Evolutionary conservation across 1,139 yeast genomes (phyloP).

Genomic region (Scheffersomyces segobiensis): DNA sequence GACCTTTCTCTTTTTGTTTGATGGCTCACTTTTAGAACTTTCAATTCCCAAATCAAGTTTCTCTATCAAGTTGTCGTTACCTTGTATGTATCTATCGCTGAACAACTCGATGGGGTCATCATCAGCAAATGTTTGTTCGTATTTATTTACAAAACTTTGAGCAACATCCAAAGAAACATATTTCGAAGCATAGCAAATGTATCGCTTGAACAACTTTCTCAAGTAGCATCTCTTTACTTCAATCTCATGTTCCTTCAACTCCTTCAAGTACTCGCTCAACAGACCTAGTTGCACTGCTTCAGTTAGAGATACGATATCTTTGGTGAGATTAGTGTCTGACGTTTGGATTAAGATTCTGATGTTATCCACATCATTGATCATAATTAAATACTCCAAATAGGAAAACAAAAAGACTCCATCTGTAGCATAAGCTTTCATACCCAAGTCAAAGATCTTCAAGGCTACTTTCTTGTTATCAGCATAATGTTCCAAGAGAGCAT

Average conservation of each 20-base stretch:
- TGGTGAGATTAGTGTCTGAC: slow-evolving; percentile 39
- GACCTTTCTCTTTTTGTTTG: slow-evolving; percentile 15
- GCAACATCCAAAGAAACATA: slow-evolving; percentile 73
- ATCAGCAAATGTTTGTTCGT: slow-evolving; percentile 64
- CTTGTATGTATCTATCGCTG: slow-evolving; percentile 46
- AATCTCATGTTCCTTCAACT: slow-evolving; percentile 19
- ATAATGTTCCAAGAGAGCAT: slow-evolving; percentile 80
- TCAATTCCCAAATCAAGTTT: slow-evolving; percentile 42
- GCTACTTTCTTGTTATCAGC: slow-evolving; percentile 69
- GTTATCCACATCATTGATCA: slow-evolving; percentile 74
- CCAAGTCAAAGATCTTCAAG: slow-evolving; percentile 75
- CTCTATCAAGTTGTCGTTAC: slow-evolving; percentile 44
- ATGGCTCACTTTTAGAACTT: slow-evolving; percentile 8
- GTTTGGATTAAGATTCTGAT: slow-evolving; percentile 80
- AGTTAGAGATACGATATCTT: slow-evolving; percentile 30
- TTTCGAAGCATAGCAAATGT: slow-evolving; percentile 33
- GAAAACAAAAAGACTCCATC: slow-evolving; percentile 65
- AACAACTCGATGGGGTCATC: slow-evolving; percentile 47
- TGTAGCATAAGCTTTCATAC: slow-evolving; percentile 59
- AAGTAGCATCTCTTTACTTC: slow-evolving; percentile 24
- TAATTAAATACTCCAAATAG: slow-evolving; percentile 73
- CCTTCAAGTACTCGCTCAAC: slow-evolving; percentile 16
- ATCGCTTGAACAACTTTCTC: slow-evolving; percentile 23
- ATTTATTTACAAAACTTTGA: slow-evolving; percentile 64
- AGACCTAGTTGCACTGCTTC: slow-evolving; percentile 20